These are phyloP conservation scores for Entophlyctis helioformis DNA, from an alignment of 192 early-diverging fungal genomes.

Conservation along the genomic window DNA sequence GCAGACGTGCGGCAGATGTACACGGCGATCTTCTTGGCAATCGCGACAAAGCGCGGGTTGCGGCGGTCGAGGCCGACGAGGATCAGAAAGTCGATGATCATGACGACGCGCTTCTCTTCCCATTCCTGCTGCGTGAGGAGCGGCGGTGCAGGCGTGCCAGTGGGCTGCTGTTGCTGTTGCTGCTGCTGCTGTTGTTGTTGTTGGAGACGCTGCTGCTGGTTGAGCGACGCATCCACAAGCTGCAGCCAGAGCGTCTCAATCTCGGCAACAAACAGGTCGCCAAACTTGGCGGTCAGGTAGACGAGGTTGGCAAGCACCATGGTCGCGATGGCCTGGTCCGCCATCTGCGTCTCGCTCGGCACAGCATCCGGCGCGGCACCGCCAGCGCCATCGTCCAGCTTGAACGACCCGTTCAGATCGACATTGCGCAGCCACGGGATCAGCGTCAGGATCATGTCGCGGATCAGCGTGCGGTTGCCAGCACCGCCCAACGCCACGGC, in stretches of 20 bases:
- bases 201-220: too few relatives aligned
- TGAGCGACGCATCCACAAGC: slow-evolving; percentile 28
- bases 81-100: slow-evolving; percentile 60
- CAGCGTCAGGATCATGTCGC: slow-evolving; percentile 61
- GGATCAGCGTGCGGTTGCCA: slow-evolving; percentile 43
- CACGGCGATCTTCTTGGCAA: slow-evolving; percentile 70
- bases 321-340: slow-evolving; percentile 1
- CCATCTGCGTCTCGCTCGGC: neutral
- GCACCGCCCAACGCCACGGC: neutral
- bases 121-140: slow-evolving; percentile 1
- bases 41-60: slow-evolving; percentile 66
- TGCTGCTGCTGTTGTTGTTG: too few relatives aligned
- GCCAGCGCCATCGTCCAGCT: slow-evolving; percentile 5
- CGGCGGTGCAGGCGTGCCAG: neutral
- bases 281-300: slow-evolving; percentile 71
- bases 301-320: slow-evolving; percentile 65
- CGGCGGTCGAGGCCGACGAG: slow-evolving; percentile 58
- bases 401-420: slow-evolving; percentile 31
- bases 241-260: slow-evolving; percentile 68
- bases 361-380: neutral
- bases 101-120: slow-evolving; percentile 12
- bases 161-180: too few relatives aligned
- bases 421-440: slow-evolving; percentile 75
- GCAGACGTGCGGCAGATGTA: slow-evolving; percentile 56
- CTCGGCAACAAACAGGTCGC: slow-evolving; percentile 64